phyloP scores from a whole-genome alignment of 2,329 filamentous ascomycete species.

The Ophiostoma quercus region DNA sequence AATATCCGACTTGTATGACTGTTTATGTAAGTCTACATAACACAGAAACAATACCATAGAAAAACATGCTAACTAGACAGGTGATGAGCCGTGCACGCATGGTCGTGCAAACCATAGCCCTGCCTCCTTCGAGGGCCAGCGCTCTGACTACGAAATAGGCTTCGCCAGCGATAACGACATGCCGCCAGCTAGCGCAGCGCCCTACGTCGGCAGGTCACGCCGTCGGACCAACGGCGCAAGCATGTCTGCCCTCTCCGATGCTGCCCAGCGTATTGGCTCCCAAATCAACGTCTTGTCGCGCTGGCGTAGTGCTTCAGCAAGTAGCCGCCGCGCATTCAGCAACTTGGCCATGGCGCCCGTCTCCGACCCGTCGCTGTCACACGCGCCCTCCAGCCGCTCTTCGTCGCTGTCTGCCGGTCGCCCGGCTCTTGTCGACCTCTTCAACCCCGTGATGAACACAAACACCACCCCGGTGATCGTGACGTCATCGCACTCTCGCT shows the following conservation, averaged over 20 bases:
- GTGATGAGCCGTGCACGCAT: constrained; percentile 57
- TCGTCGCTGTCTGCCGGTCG: constrained; percentile 67
- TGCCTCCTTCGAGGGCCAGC: constrained; percentile 37
- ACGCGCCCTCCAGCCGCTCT: constrained; percentile 67
- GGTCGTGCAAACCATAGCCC: constrained; percentile 36
- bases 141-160: constrained; percentile 60
- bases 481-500: constrained; percentile 43
- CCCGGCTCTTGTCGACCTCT: constrained; percentile 36
- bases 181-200: constrained; percentile 27
- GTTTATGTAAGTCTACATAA: constrained; percentile 59
- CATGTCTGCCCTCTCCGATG: constrained; percentile 17
- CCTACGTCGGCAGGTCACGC: constrained; percentile 16
- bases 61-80: not conserved
- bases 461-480: not conserved
- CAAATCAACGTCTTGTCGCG: constrained; percentile 51
- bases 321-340: constrained; percentile 42
- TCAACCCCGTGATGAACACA: constrained; percentile 36
- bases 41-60: too few relatives aligned
- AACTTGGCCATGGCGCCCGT: constrained; percentile 51
- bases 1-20: constrained; percentile 53
- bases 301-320: constrained; percentile 41
- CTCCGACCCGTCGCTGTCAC: constrained; percentile 69
- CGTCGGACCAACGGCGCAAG: constrained; percentile 18
- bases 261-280: constrained; percentile 57
- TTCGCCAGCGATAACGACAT: constrained; percentile 61